Percentiles rank a stretch among this genome's conserved stretches.
phyloP scores from a whole-genome alignment of 768 basidiomycete genomes.

The Trametes maxima region DNA sequence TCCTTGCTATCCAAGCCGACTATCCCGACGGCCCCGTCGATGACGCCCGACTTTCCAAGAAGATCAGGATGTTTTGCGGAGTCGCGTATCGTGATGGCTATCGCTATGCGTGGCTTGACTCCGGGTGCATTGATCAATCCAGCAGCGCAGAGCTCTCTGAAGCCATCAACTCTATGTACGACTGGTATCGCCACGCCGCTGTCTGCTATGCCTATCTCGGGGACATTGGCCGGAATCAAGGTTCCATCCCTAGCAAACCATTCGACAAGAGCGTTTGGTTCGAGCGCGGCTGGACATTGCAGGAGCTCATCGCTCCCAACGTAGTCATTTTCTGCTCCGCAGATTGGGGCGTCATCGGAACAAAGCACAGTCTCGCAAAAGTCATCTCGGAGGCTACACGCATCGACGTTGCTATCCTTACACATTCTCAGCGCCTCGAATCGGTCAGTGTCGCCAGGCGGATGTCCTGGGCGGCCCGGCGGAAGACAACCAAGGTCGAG shows the following conservation, averaged over 20 bases:
- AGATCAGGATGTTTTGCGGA: slow-evolving; percentile 10
- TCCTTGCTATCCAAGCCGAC: background rate
- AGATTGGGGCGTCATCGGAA: slow-evolving; percentile 10
- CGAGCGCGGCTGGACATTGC: slow-evolving; percentile 18
- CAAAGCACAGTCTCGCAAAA: slow-evolving; percentile 11
- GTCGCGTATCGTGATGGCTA: slow-evolving; percentile 2
- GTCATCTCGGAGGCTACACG: background rate
- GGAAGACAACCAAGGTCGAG: slow-evolving; percentile 9
- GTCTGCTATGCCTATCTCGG: slow-evolving; percentile 10
- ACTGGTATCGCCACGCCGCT: slow-evolving; percentile 11
- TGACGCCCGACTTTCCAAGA: slow-evolving; percentile 1
- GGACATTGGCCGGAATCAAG: background rate
- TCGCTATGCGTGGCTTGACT: slow-evolving; percentile 9
- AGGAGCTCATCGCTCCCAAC: too few relatives aligned
- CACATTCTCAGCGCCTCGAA: background rate
- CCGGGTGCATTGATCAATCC: slow-evolving; percentile 12
- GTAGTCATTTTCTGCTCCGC: slow-evolving; percentile 7
- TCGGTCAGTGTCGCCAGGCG: slow-evolving; percentile 8
- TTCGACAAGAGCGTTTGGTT: slow-evolving; percentile 10
- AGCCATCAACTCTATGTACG: too few relatives aligned
- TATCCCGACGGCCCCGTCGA: background rate
- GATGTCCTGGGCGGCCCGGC: slow-evolving; percentile 16
- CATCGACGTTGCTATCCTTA: slow-evolving; percentile 6
- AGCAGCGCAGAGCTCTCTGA: slow-evolving; percentile 20
- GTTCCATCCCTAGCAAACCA: background rate